Percentiles rank a stretch among this genome's conserved stretches.
Evolutionary conservation across 2,329 filamentous ascomycete genomes (phyloP).

Genomic region (Hirsutella minnesotensis): DNA sequence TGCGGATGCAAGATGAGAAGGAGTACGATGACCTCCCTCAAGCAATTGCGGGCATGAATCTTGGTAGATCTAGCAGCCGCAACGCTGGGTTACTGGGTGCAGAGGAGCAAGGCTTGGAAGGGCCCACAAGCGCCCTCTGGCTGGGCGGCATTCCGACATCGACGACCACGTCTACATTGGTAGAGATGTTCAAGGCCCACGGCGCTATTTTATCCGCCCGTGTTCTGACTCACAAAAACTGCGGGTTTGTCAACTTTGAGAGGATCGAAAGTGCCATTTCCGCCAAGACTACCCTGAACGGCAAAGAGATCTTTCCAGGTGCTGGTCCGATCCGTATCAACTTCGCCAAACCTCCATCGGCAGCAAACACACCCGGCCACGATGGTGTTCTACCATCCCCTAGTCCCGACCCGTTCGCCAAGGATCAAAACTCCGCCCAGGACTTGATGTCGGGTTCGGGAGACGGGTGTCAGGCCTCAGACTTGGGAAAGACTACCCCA

Average conservation of each 20-base stretch:
- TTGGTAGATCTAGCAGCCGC: slow-evolving; percentile 54
- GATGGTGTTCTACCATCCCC: slow-evolving; percentile 83
- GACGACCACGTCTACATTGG: slow-evolving; percentile 87
- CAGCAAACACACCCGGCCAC: slow-evolving; percentile 77
- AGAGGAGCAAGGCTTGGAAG: slow-evolving; percentile 73
- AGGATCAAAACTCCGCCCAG: slow-evolving; percentile 34
- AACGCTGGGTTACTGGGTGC: slow-evolving; percentile 56
- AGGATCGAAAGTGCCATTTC: slow-evolving; percentile 80
- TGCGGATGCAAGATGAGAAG: slow-evolving; percentile 61
- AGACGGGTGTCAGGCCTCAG: slow-evolving; percentile 22
- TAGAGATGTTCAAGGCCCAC: slow-evolving; percentile 90
- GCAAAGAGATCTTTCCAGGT: slow-evolving; percentile 96
- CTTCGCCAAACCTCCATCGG: slow-evolving; percentile 90
- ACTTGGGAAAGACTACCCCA: slow-evolving; percentile 33
- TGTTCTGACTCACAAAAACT: slow-evolving; percentile 96
- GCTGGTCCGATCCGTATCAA: slow-evolving; percentile 91
- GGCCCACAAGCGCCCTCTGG: slow-evolving; percentile 88
- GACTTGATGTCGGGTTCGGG: slow-evolving; percentile 17
- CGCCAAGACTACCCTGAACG: slow-evolving; percentile 79
- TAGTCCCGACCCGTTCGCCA: slow-evolving; percentile 74
- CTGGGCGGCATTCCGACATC: slow-evolving; percentile 95
- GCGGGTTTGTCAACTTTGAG: slow-evolving; percentile 97
- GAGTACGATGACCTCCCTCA: slow-evolving; percentile 73
- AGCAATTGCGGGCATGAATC: slow-evolving; percentile 69
- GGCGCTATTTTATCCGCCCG: slow-evolving; percentile 83